A percentile compares a stretch with the other conserved stretches of the same genome.
Evolutionary conservation across 768 basidiomycete species (phyloP).

Genomic region (Trametes punicea): DNA sequence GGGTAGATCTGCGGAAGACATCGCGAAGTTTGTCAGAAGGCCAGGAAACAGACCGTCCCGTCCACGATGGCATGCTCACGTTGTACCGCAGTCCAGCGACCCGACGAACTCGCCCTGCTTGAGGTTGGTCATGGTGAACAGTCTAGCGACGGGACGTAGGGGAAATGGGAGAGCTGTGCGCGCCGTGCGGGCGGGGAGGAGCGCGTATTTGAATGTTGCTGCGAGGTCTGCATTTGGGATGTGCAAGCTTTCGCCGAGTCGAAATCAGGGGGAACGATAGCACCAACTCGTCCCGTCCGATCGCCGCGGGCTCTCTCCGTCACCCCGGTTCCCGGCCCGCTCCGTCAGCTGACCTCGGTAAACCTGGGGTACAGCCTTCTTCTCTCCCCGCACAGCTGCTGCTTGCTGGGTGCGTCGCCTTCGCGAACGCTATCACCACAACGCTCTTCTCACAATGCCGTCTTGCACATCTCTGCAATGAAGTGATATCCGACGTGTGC

Average conservation of each 20-base stretch:
- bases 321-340: conserved; percentile 7
- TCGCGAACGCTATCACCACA: neutral
- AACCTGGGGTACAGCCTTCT: conserved; percentile 6
- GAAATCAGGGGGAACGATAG: conserved; percentile 11
- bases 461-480: neutral
- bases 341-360: conserved; percentile 15
- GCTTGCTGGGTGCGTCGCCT: neutral
- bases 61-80: conserved; percentile 51
- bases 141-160: neutral
- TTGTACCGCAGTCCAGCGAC: conserved; percentile 92
- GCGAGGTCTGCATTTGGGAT: too few species aligned
- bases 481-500: neutral
- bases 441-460: neutral
- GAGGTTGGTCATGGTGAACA: conserved; percentile 32
- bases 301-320: neutral
- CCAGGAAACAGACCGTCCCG: neutral
- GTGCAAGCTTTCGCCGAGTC: neutral
- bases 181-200: neutral
- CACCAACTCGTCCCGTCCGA: neutral
- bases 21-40: neutral
- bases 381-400: neutral
- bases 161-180: neutral
- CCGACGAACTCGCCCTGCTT: conserved; percentile 84
- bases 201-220: conserved; percentile 16
- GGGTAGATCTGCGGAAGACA: conserved; percentile 59